These are phyloP conservation scores for Pythium utonaiense DNA, from an alignment of 352 stramenopile genomes.

Conservation along the genomic window DNA sequence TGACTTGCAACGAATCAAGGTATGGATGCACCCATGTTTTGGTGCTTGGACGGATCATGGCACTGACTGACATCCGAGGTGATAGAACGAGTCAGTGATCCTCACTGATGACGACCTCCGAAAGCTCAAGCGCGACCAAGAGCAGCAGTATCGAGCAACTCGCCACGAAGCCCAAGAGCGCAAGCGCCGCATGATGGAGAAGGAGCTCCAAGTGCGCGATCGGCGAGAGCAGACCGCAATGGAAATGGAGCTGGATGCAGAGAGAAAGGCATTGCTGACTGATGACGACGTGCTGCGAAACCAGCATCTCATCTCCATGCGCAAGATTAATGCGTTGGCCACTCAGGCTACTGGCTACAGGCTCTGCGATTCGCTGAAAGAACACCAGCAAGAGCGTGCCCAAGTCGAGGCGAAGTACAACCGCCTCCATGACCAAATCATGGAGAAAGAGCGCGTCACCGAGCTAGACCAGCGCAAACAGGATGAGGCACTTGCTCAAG, in stretches of 20 bases:
- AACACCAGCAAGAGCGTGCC: constrained; percentile 39
- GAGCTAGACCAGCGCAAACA: constrained; percentile 54
- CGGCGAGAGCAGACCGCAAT: constrained; percentile 66
- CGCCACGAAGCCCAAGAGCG: constrained; percentile 59
- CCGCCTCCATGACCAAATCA: constrained; percentile 66
- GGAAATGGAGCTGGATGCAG: constrained; percentile 66
- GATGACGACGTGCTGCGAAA: constrained; percentile 58
- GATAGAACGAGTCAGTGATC: constrained; percentile 53
- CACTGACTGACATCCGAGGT: neutral
- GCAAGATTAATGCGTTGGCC: constrained; percentile 64
- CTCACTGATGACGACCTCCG: constrained; percentile 44
- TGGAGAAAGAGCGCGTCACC: constrained; percentile 59
- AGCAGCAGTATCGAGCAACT: constrained; percentile 38
- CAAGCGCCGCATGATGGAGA: constrained; percentile 76
- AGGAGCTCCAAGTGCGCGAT: constrained; percentile 61
- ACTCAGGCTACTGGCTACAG: constrained; percentile 59
- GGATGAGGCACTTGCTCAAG: constrained; percentile 32
- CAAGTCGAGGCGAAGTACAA: constrained; percentile 56
- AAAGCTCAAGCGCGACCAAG: constrained; percentile 35
- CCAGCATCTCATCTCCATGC: constrained; percentile 58
- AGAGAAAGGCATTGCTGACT: constrained; percentile 59
- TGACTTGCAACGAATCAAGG: constrained; percentile 53
- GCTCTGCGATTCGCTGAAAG: constrained; percentile 52
- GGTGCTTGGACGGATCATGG: neutral
- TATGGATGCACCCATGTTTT: neutral